Base-by-base conservation (phyloP, 2,329 filamentous ascomycete genomes). In the Ceratocystis cacaofunesta region DNA sequence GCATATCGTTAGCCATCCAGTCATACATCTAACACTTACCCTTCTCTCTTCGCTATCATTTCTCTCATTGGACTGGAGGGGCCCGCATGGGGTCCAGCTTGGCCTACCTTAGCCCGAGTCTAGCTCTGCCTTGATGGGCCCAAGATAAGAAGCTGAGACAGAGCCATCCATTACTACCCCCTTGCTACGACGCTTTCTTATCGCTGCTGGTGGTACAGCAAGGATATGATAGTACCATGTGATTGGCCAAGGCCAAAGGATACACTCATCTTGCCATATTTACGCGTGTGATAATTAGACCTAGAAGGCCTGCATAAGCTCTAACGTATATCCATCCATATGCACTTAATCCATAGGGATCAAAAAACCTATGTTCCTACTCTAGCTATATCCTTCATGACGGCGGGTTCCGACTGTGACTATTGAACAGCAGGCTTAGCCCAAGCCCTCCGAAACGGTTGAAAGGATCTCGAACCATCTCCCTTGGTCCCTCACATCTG, bases 121-220 rank as follows among this genome's bases (percentile, higher is more conserved):
- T 12, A 30, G 52, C 25, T 25, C 30, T 57, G 12, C 32, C 52
- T 32, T 19, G 17, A 36, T 58, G 17, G 12, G 32, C 10, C 6
- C 55, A 58, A 58, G 55, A 58, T 58, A 58, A 58, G 52, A 57
- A 57, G 55, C 55, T 58, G 55, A 58, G 25, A 58, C 55, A 10
- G 55, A 7, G 7, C 22, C 52, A 57, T 57, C 30, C 52, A 15
- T 28, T 17, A 7, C 10, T 57, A 7, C 55, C 55, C 55, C 55
- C 55, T 36, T 58, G 28, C 28, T 58, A 5, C 50, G 3, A 19
- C 25, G 19, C 50, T 30, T 15, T 36, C 28, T 58, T 36, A 28
- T 58, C 32, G 32, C 32, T 30, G 32, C 32, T 30, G 28, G 55
- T 58, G 5, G 17, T 30, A 58, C 55, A 36, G 28, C 55, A 58